Conservation (phyloP, 2,329 filamentous ascomycete genomes). For the Coniella vitis region DNA sequence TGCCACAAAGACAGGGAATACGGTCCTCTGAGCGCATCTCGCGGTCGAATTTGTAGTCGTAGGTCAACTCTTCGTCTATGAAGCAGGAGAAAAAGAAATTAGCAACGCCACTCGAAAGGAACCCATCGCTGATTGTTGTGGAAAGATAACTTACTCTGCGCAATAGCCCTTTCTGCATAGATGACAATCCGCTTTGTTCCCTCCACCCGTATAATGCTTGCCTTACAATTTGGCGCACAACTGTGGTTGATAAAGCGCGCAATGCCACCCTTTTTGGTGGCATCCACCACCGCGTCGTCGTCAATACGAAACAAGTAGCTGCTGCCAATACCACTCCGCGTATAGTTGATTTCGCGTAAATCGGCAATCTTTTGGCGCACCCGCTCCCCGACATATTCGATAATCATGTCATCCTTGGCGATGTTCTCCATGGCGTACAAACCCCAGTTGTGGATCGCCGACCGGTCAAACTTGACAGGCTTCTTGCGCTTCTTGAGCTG, state of each 20-base stretch:
- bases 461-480: constrained; percentile 94
- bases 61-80: constrained; percentile 94
- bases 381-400: constrained; percentile 97
- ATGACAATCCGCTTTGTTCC: constrained; percentile 98
- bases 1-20: constrained; percentile 95
- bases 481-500: constrained; percentile 99
- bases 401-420: constrained; percentile 97
- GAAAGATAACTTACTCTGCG: constrained; percentile 62
- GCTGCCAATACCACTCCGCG: constrained; percentile 94
- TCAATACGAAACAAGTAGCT: constrained; percentile 98
- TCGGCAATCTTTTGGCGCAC: constrained; percentile 97
- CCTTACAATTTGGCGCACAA: constrained; percentile 96
- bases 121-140: too few species aligned
- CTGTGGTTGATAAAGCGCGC: constrained; percentile 98
- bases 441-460: constrained; percentile 98
- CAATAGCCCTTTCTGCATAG: constrained; percentile 92
- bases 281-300: constrained; percentile 94
- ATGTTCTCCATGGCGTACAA: constrained; percentile 98
- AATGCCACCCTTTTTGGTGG: constrained; percentile 97
- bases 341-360: constrained; percentile 82
- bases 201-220: constrained; percentile 98
- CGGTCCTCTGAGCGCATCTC: constrained; percentile 92
- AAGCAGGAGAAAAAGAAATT: constrained; percentile 19
- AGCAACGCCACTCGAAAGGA: too few species aligned
- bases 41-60: constrained; percentile 99